Percentiles rank a stretch among this genome's conserved stretches.
Evolutionary conservation across 192 early-diverging fungal genomes (phyloP).

Genomic region (Entomortierella lignicola): DNA sequence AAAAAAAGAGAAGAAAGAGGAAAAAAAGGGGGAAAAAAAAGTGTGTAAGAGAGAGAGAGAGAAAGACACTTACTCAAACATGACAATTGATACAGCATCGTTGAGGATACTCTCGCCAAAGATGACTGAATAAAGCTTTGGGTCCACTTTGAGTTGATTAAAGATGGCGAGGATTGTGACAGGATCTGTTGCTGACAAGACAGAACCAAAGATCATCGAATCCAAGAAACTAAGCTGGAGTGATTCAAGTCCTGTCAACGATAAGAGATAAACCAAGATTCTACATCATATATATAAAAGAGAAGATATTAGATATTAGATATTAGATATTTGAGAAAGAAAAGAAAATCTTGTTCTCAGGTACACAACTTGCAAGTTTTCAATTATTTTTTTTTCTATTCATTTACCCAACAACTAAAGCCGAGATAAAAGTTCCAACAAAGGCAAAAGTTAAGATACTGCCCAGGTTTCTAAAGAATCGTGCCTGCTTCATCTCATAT

Average conservation of each 20-base stretch:
- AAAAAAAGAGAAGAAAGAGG: conserved; percentile 82
- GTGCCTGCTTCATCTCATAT: conserved; percentile 91
- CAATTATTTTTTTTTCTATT: too few relatives aligned
- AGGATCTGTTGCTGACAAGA: conserved; percentile 96
- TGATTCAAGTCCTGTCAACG: conserved; percentile 75
- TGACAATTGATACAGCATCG: conserved; percentile 98
- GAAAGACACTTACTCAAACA: conserved; percentile 75
- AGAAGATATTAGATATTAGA: conserved; percentile 3
- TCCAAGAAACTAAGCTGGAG: conserved; percentile 86
- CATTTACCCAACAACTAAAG: conserved; percentile 85
- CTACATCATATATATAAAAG: conserved; percentile 30
- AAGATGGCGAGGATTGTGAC: conserved; percentile 97
- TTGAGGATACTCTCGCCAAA: conserved; percentile 97
- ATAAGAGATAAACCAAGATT: conserved; percentile 75
- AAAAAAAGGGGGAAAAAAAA: conserved; percentile 87
- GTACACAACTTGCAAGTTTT: too few relatives aligned
- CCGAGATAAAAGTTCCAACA: conserved; percentile 91
- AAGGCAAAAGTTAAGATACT: conserved; percentile 95
- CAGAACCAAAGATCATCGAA: conserved; percentile 93
- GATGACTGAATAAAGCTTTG: conserved; percentile 94
- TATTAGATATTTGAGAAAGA: too few relatives aligned
- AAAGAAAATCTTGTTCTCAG: too few relatives aligned
- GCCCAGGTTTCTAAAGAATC: conserved; percentile 90
- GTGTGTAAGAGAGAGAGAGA: background rate
- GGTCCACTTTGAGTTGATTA: conserved; percentile 92